Conservation (phyloP, 371 early-diverging fungal species). For the Nematocida sp. region DNA sequence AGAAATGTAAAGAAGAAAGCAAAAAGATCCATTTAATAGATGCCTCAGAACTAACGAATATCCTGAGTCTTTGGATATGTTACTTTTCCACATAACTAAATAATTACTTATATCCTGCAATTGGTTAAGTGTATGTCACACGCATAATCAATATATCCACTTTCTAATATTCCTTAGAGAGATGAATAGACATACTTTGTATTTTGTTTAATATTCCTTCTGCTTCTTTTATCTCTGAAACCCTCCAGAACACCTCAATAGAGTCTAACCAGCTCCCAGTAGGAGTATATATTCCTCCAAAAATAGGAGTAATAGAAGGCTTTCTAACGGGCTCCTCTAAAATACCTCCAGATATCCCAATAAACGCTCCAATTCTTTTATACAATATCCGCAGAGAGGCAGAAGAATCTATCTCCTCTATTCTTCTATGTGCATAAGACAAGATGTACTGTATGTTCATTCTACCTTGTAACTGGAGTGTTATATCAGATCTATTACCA, state of each 20-base stretch:
- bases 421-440: not conserved
- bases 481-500: too few relatives aligned
- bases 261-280: not conserved
- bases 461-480: not conserved
- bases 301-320: not conserved
- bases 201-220: not conserved
- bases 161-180: not conserved
- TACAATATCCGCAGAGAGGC: not conserved
- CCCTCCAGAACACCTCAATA: constrained; percentile 1
- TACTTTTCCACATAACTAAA: constrained; percentile 4
- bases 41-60: constrained; percentile 8
- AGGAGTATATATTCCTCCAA: constrained; percentile 6
- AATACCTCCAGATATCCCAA: not conserved
- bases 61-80: constrained; percentile 29
- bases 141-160: not conserved
- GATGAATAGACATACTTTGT: constrained; percentile 1
- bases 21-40: constrained; percentile 15
- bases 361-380: not conserved
- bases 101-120: too few relatives aligned
- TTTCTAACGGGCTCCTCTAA: not conserved
- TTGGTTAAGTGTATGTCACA: too few relatives aligned
- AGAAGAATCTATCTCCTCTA: not conserved
- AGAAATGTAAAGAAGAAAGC: not conserved
- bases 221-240: not conserved
- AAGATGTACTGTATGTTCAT: not conserved